phyloP scores from a whole-genome alignment of 257 asterid species.

The Catharanthus roseus region DNA sequence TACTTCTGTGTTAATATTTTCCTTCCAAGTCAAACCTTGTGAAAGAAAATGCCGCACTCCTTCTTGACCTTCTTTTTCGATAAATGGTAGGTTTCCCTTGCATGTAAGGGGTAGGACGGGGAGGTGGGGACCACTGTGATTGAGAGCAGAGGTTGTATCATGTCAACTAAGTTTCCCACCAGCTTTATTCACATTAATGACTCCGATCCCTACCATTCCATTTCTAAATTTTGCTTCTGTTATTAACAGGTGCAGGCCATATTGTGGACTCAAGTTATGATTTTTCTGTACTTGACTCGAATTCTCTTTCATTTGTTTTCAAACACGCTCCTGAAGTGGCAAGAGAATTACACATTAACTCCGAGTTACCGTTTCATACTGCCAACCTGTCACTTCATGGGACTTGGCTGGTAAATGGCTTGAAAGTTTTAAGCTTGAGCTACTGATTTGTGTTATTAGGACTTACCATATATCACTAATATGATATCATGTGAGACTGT shows the following conservation, averaged over 20 bases:
- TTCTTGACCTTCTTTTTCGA: not conserved
- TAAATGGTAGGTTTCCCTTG: not conserved
- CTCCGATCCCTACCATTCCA: not conserved
- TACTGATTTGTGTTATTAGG: not conserved
- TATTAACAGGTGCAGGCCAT: slow-evolving; percentile 58
- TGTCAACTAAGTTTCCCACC: too few relatives aligned
- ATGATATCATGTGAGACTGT: slow-evolving; percentile 1
- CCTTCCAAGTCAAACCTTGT: not conserved
- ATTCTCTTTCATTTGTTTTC: slow-evolving; percentile 79
- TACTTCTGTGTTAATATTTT: not conserved
- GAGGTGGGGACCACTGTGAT: too few relatives aligned
- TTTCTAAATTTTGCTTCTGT: slow-evolving; percentile 19
- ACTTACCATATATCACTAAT: not conserved
- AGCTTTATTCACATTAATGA: not conserved
- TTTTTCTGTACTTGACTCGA: slow-evolving; percentile 85
- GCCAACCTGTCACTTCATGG: slow-evolving; percentile 44
- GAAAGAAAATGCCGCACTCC: not conserved
- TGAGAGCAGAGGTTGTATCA: not conserved
- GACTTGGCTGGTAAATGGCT: slow-evolving; percentile 71
- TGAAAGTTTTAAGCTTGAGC: slow-evolving; percentile 1
- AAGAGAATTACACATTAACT: slow-evolving; percentile 48
- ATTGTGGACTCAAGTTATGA: slow-evolving; percentile 64
- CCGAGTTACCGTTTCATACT: slow-evolving; percentile 47
- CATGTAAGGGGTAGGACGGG: too few relatives aligned
- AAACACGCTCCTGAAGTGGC: slow-evolving; percentile 76